Base-by-base conservation (phyloP, 371 early-diverging fungal species). In the Zychaea mexicana region DNA sequence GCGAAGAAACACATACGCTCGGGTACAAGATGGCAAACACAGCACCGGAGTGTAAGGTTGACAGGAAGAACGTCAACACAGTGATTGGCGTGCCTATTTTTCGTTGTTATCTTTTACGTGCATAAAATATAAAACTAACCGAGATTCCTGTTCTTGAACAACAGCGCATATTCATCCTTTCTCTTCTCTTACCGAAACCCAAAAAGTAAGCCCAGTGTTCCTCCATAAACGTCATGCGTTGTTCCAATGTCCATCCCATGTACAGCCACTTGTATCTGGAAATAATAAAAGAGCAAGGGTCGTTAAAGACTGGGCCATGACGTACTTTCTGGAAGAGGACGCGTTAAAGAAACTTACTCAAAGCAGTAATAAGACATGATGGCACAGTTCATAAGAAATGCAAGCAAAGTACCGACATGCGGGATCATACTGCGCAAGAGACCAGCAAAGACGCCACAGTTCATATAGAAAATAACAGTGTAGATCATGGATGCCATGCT, bases 341-440 rank as follows among this genome's bases (percentile, higher is more conserved):
- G 36, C 13, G n/a, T n/a, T 17, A 6, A 3, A 12, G n/a, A 7
- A 13, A 67, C 78, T 68, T 75, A 82, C 81, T 84, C 84, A 39
- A 84, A 84, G 33, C 81, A 74, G 57, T 85, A 85, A 67, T 77
- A 85, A n/a, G 82, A 56, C 69, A 79, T 78, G 28, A 85, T 62
- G 57, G 78, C 72, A 57, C 81, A 76, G 26, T 77, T 76, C 27
- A 72, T 68, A 21, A 81, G 47, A 33, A 82, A 79, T 2, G 82
- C 72, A 1, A 76, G 24, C 0, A 52, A 26, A 15, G 68, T 59
- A 2, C 85, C 85, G 49, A 82, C 57, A 8, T 68, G 30, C 0
- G 85, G 85, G 39, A 70, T 61, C 4, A 76, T 55, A 3, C 60
- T 33, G 19, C 71, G 66, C 12, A 83, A 45, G 19, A 79, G 12